These are phyloP conservation scores for Venturia nashicola DNA, from an alignment of 2,329 filamentous ascomycete species.

Conservation along the genomic window DNA sequence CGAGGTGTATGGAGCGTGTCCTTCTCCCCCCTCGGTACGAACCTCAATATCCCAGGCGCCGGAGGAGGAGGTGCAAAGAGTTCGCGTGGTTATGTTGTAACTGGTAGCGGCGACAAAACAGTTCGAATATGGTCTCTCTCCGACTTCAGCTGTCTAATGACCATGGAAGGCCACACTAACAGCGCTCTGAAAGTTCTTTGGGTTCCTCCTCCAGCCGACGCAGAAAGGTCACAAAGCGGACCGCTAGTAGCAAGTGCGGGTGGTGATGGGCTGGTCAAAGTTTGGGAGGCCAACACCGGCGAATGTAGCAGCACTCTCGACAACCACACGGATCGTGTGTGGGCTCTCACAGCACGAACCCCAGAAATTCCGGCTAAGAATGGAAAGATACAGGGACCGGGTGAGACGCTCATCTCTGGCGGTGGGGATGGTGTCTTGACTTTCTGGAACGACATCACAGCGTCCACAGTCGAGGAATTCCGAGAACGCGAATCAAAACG, in stretches of 20 bases:
- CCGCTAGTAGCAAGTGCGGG: slow-evolving; percentile 75
- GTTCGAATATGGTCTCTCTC: slow-evolving; percentile 88
- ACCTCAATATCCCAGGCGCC: slow-evolving; percentile 47
- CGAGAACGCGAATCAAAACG: slow-evolving; percentile 63
- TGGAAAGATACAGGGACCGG: neutral
- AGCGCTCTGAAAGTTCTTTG: slow-evolving; percentile 89
- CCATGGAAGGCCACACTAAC: slow-evolving; percentile 93
- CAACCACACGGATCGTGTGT: slow-evolving; percentile 93
- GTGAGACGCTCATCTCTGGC: slow-evolving; percentile 60
- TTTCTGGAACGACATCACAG: slow-evolving; percentile 90
- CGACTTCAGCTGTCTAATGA: slow-evolving; percentile 85
- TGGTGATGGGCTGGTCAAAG: slow-evolving; percentile 88
- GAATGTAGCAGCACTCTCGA: slow-evolving; percentile 84
- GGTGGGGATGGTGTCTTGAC: slow-evolving; percentile 87
- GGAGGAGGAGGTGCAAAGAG: slow-evolving; percentile 53
- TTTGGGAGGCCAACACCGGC: slow-evolving; percentile 81
- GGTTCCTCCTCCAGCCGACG: slow-evolving; percentile 45
- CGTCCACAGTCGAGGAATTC: slow-evolving; percentile 61
- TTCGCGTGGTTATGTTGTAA: slow-evolving; percentile 71
- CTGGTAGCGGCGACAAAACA: slow-evolving; percentile 90
- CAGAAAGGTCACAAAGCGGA: slow-evolving; percentile 31
- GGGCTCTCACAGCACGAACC: slow-evolving; percentile 68
- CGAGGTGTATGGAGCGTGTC: slow-evolving; percentile 92
- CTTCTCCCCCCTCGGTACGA: slow-evolving; percentile 41
- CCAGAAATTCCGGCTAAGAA: slow-evolving; percentile 18